Percentiles rank a stretch among this genome's conserved stretches.
phyloP scores from a whole-genome alignment of 345 rosid species.

The Eucalyptus cloeziana region DNA sequence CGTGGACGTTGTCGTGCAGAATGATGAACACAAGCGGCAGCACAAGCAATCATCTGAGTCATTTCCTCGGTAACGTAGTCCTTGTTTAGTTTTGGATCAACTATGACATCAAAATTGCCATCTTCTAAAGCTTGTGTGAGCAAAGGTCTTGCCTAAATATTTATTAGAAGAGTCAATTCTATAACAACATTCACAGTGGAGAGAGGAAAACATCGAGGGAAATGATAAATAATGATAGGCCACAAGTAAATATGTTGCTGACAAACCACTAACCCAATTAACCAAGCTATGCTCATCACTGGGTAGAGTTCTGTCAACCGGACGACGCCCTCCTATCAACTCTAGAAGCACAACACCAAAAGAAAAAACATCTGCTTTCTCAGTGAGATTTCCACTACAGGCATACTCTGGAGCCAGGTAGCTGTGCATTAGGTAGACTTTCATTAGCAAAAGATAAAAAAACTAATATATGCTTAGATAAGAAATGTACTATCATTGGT shows the following conservation, averaged over 20 bases:
- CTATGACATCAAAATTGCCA: conserved; percentile 32
- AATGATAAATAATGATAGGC: background rate
- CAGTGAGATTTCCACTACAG: conserved; percentile 69
- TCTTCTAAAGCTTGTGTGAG: conserved; percentile 43
- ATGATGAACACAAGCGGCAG: conserved; percentile 71
- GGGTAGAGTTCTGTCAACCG: conserved; percentile 33
- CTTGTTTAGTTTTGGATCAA: conserved; percentile 41
- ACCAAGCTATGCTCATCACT: conserved; percentile 66
- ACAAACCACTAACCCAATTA: conserved; percentile 57
- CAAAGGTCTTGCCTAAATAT: conserved; percentile 64
- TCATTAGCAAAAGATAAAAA: background rate
- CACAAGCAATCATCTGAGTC: conserved; percentile 61
- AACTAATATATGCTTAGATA: background rate
- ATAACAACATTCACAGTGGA: background rate
- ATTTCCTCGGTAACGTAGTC: conserved; percentile 39
- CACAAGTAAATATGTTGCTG: background rate
- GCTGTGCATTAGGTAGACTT: conserved; percentile 8
- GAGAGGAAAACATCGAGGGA: background rate
- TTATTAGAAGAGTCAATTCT: background rate
- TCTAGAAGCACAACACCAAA: conserved; percentile 85
- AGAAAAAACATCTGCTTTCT: conserved; percentile 80
- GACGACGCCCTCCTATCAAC: conserved; percentile 69
- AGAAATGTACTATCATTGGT: too few relatives aligned
- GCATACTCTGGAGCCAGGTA: conserved; percentile 95
- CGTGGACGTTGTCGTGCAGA: conserved; percentile 64